Evolutionary conservation across 2,329 filamentous ascomycete species (phyloP).

Genomic region (Sphaceloma murrayae): DNA sequence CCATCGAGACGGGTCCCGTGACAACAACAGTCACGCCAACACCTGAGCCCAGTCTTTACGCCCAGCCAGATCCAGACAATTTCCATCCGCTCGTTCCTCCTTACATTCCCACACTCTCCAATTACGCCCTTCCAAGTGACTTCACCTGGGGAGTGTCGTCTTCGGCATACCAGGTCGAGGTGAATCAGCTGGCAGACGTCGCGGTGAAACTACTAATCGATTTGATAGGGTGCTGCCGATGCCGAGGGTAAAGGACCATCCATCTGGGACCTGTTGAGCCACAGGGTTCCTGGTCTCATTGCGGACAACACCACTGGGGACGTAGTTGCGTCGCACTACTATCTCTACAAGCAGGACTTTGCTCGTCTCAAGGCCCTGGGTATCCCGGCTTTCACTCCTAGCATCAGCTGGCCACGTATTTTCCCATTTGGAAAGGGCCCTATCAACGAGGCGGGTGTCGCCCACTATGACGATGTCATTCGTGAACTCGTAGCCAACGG

Average conservation of each 20-base stretch:
- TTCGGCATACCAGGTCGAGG: conserved; percentile 28
- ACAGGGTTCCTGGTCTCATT: conserved; percentile 23
- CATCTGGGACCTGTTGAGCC: conserved; percentile 31
- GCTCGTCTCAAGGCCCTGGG: conserved; percentile 34
- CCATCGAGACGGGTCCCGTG: conserved; percentile 22
- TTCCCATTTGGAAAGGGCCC: conserved; percentile 40
- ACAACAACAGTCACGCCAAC: conserved; percentile 28
- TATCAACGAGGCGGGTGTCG: conserved; percentile 38
- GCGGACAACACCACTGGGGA: conserved; percentile 33
- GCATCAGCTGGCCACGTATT: conserved; percentile 41
- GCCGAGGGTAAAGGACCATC: conserved; percentile 26
- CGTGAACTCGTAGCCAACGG: conserved; percentile 22
- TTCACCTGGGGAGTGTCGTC: conserved; percentile 29
- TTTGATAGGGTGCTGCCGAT: conserved; percentile 22
- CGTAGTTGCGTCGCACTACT: conserved; percentile 43
- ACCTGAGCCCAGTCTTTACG: conserved; percentile 28
- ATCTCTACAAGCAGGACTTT: conserved; percentile 19
- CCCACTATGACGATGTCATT: conserved; percentile 43
- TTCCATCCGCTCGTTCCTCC: conserved; percentile 27
- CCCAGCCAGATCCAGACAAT: conserved; percentile 28
- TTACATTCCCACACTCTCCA: conserved; percentile 25
- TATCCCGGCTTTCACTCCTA: conserved; percentile 33
- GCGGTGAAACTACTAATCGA: no score
- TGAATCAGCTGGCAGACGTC: background rate
- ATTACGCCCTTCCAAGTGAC: conserved; percentile 25